Evolutionary conservation across 192 early-diverging fungal genomes (phyloP).

Genomic region (Globomyces pollinis-pini): DNA sequence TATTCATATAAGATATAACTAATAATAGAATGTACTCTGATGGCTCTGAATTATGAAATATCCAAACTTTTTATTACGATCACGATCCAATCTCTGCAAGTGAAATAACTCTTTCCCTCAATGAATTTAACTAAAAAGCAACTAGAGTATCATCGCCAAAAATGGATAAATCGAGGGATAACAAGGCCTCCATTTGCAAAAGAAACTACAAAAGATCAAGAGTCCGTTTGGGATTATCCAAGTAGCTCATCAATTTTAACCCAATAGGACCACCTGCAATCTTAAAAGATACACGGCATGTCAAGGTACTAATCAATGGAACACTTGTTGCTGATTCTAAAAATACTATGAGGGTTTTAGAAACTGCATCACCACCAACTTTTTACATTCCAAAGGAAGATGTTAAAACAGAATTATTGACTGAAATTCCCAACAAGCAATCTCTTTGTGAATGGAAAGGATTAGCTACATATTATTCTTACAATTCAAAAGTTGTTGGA

Average conservation of each 20-base stretch:
- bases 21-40: too few species aligned
- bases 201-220: neutral
- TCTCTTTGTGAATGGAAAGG: slow-evolving; percentile 27
- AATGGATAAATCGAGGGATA: neutral
- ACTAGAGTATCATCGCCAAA: neutral
- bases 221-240: slow-evolving; percentile 7
- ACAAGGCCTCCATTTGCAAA: neutral
- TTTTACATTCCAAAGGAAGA: slow-evolving; percentile 19
- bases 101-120: too few species aligned
- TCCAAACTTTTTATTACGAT: too few species aligned
- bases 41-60: too few species aligned
- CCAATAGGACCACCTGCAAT: slow-evolving; percentile 1
- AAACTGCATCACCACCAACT: slow-evolving; percentile 11
- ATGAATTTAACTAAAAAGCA: too few species aligned
- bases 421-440: neutral
- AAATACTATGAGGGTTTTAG: neutral
- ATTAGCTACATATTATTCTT: slow-evolving; percentile 14
- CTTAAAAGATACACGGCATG: neutral
- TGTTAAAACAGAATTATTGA: slow-evolving; percentile 6
- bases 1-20: too few species aligned
- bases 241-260: too few species aligned
- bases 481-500: slow-evolving; percentile 2
- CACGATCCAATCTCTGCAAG: too few species aligned
- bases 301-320: neutral
- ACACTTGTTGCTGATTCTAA: neutral